phyloP scores from a whole-genome alignment of 306 rosid species.

The Pyrus betulifolia region DNA sequence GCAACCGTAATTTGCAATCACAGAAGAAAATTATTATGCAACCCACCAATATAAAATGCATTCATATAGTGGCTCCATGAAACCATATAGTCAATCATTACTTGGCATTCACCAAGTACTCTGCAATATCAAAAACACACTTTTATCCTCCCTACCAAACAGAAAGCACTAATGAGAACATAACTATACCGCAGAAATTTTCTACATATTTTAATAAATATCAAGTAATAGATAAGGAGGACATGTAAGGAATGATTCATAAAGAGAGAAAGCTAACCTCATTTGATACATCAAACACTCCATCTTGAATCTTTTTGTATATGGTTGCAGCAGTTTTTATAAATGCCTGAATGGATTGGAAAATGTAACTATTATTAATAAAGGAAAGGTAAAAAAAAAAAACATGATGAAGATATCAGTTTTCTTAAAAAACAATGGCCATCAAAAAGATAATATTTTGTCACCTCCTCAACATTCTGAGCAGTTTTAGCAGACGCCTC shows the following conservation, averaged over 20 bases:
- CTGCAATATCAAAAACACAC: neutral
- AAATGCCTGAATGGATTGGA: conserved; percentile 60
- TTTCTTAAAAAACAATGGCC: neutral
- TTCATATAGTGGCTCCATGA: neutral
- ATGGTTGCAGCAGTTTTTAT: conserved; percentile 93
- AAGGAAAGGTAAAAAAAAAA: neutral
- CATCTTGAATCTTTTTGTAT: conserved; percentile 90
- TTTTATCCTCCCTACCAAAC: neutral
- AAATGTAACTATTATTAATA: neutral
- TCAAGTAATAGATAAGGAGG: neutral
- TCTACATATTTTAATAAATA: neutral
- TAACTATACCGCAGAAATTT: neutral
- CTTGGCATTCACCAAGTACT: neutral
- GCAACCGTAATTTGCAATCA: neutral
- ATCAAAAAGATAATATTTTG: neutral
- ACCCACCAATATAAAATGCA: neutral
- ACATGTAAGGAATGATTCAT: neutral
- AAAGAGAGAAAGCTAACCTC: conserved; percentile 51
- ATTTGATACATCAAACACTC: conserved; percentile 94
- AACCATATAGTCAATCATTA: neutral
- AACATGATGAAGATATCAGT: neutral
- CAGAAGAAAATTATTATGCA: neutral
- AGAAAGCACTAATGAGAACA: neutral
- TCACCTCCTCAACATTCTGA: conserved; percentile 96
- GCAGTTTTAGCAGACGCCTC: conserved; percentile 99